Conservation (phyloP, 1,284 basidiomycete species). For the Malassezia nana region DNA sequence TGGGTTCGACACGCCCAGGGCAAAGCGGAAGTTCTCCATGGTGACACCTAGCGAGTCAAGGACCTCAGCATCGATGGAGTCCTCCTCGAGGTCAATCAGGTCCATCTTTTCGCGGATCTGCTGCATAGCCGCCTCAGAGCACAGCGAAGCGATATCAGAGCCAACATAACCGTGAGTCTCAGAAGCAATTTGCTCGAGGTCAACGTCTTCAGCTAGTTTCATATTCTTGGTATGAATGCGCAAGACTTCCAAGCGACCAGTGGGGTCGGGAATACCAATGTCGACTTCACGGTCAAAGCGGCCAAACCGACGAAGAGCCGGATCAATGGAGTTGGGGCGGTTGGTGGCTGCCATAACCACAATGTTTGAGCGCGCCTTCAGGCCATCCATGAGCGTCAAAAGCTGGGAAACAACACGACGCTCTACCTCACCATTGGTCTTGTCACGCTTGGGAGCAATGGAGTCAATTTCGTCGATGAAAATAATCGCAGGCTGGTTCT, state of each 20-base stretch:
- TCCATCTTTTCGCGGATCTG: conserved; percentile 98
- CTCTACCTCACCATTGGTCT: conserved; percentile 99
- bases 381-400: conserved; percentile 94
- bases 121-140: conserved; percentile 96
- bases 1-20: conserved; percentile 86
- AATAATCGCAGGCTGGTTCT: conserved; percentile 99
- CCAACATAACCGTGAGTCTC: conserved; percentile 99
- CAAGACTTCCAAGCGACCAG: conserved; percentile 92
- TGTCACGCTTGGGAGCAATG: conserved; percentile 98
- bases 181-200: conserved; percentile 90
- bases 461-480: conserved; percentile 99
- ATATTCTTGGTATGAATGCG: conserved; percentile 99
- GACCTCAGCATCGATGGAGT: conserved; percentile 93
- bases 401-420: conserved; percentile 97
- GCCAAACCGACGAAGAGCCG: conserved; percentile 92
- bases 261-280: conserved; percentile 97
- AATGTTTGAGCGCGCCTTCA: conserved; percentile 95
- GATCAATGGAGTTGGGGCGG: conserved; percentile 96
- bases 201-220: conserved; percentile 96
- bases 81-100: conserved; percentile 65
- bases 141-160: conserved; percentile 89
- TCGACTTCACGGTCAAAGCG: conserved; percentile 99
- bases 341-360: conserved; percentile 99
- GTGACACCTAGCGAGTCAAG: conserved; percentile 90
- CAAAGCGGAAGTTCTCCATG: conserved; percentile 98